These are phyloP conservation scores for Acarospora socialis DNA, from an alignment of 2,329 filamentous ascomycete species.

Conservation along the genomic window DNA sequence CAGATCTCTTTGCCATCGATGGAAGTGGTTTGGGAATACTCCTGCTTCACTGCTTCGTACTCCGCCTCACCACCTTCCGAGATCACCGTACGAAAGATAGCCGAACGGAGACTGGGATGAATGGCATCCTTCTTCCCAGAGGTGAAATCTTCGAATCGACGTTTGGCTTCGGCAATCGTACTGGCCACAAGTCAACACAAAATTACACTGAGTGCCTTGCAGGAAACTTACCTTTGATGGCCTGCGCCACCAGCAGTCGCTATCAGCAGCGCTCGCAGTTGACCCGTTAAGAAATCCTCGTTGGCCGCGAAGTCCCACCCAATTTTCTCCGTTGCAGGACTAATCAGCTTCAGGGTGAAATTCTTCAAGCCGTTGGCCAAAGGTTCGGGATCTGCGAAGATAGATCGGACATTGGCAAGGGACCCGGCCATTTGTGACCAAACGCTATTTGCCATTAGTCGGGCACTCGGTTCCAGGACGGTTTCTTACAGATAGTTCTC, in stretches of 20 bases:
- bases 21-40: conserved; percentile 68
- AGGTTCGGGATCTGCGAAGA: conserved; percentile 64
- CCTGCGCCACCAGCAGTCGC: conserved; percentile 59
- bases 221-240: conserved; percentile 52
- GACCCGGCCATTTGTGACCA: conserved; percentile 76
- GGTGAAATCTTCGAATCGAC: conserved; percentile 68
- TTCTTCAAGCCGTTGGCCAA: conserved; percentile 60
- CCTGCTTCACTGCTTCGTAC: conserved; percentile 62
- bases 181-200: conserved; percentile 26
- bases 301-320: conserved; percentile 70
- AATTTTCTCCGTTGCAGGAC: conserved; percentile 59
- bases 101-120: conserved; percentile 64
- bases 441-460: conserved; percentile 36
- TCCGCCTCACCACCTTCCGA: conserved; percentile 57
- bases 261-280: conserved; percentile 73
- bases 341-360: conserved; percentile 65
- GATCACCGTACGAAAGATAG: conserved; percentile 68
- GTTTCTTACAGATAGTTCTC: conserved; percentile 53
- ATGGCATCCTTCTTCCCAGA: conserved; percentile 55
- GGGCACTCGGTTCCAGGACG: conserved; percentile 5
- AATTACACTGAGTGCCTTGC: no score
- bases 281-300: conserved; percentile 69
- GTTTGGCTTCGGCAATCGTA: conserved; percentile 57
- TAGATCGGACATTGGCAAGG: conserved; percentile 61
- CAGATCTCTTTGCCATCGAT: conserved; percentile 86